Evolutionary conservation across 495 filamentous ascomycete species (phyloP).

Genomic region (Thermochaetoides thermophila): DNA sequence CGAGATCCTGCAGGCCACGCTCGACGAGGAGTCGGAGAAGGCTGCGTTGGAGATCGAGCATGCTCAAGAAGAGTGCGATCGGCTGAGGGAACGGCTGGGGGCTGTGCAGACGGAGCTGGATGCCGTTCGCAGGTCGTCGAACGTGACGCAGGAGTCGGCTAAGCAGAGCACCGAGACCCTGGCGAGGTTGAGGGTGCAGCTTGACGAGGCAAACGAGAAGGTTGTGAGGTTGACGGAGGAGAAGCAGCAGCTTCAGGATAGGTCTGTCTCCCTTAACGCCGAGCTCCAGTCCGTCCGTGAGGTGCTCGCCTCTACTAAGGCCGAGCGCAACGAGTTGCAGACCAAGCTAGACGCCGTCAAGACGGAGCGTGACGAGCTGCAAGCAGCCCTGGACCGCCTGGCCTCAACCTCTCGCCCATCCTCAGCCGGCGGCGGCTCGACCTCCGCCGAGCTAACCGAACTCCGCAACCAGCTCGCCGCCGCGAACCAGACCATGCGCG

Average conservation of each 20-base stretch:
- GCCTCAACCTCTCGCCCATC: slow-evolving; percentile 42
- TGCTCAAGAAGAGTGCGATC: slow-evolving; percentile 33
- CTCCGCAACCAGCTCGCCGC: slow-evolving; percentile 48
- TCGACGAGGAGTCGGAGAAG: slow-evolving; percentile 65
- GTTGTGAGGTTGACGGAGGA: slow-evolving; percentile 35
- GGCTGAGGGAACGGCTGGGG: slow-evolving; percentile 35
- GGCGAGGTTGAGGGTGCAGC: slow-evolving; percentile 18
- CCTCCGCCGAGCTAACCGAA: slow-evolving; percentile 47
- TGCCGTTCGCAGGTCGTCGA: slow-evolving; percentile 9
- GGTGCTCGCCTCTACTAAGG: slow-evolving; percentile 37
- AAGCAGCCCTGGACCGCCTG: slow-evolving; percentile 37
- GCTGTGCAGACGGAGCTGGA: slow-evolving; percentile 9
- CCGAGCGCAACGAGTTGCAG: slow-evolving; percentile 51
- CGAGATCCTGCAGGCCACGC: slow-evolving; percentile 53
- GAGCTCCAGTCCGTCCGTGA: slow-evolving; percentile 44
- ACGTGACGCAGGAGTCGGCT: slow-evolving; percentile 13
- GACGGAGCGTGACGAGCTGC: slow-evolving; percentile 42
- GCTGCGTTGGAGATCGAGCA: slow-evolving; percentile 39
- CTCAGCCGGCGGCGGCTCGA: slow-evolving; percentile 33
- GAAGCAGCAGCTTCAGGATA: slow-evolving; percentile 47
- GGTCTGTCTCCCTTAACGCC: slow-evolving; percentile 43
- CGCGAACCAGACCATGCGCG: slow-evolving; percentile 43
- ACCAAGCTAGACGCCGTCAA: slow-evolving; percentile 44
- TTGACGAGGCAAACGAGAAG: slow-evolving; percentile 18
- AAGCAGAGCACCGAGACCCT: slow-evolving; percentile 15